Evolutionary conservation across 805 yeast genomes (phyloP).

Genomic region (Yarrowia osloensis): DNA sequence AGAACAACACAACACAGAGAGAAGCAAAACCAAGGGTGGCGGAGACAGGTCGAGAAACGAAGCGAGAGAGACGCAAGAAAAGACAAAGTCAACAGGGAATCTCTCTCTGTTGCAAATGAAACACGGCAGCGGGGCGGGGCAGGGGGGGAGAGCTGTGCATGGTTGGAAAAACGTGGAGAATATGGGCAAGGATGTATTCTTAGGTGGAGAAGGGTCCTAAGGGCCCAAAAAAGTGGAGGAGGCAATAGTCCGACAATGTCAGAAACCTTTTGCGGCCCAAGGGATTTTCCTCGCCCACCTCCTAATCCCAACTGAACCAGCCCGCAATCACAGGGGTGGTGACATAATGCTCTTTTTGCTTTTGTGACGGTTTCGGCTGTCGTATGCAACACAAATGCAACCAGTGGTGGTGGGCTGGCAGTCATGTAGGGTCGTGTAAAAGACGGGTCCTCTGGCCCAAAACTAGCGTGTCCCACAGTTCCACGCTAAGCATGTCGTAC

Average conservation of each 20-base stretch:
- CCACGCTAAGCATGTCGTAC: not conserved
- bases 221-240: not conserved
- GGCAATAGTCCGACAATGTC: not conserved
- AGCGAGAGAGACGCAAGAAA: not conserved
- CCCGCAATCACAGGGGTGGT: slow-evolving; percentile 6
- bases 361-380: slow-evolving; percentile 22
- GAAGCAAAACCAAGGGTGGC: slow-evolving; percentile 8
- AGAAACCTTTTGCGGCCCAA: not conserved
- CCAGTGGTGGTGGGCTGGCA: slow-evolving; percentile 21
- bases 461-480: not conserved
- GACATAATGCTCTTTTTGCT: slow-evolving; percentile 2
- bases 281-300: not conserved
- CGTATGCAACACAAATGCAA: slow-evolving; percentile 22
- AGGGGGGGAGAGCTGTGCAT: not conserved
- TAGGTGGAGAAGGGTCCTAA: not conserved
- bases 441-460: not conserved
- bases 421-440: slow-evolving; percentile 12
- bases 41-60: slow-evolving; percentile 11
- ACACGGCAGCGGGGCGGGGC: slow-evolving; percentile 1
- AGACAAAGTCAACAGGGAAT: not conserved
- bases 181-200: not conserved
- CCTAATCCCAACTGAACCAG: not conserved
- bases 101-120: not conserved
- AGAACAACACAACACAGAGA: not conserved
- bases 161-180: not conserved